Conservation (phyloP, 1,284 basidiomycete species). For the Paramarasmius palmivorus region DNA sequence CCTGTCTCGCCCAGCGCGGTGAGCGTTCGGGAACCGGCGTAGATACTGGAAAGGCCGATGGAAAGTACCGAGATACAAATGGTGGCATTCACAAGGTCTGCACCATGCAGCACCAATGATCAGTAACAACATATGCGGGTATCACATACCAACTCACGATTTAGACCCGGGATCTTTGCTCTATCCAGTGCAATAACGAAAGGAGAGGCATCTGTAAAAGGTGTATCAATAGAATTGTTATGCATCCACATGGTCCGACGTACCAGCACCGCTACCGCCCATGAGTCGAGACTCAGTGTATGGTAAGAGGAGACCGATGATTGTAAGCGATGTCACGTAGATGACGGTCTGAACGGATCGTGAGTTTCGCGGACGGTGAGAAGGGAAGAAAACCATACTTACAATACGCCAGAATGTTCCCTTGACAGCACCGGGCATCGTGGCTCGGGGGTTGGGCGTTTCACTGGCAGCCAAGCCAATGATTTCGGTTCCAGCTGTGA, state of each 20-base stretch:
- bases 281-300: slow-evolving; percentile 49
- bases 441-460: slow-evolving; percentile 56
- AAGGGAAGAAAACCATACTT: slow-evolving; percentile 21
- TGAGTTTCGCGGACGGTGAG: background rate
- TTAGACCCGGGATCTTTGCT: slow-evolving; percentile 59
- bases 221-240: background rate
- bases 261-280: slow-evolving; percentile 32
- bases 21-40: slow-evolving; percentile 65
- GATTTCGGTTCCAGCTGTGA: slow-evolving; percentile 60
- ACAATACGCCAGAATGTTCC: slow-evolving; percentile 48
- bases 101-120: background rate
- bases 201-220: slow-evolving; percentile 40
- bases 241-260: slow-evolving; percentile 1
- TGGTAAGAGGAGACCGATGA: slow-evolving; percentile 50
- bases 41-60: slow-evolving; percentile 70
- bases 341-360: slow-evolving; percentile 34
- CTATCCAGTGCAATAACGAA: slow-evolving; percentile 68
- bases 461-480: slow-evolving; percentile 64
- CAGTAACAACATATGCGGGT: background rate
- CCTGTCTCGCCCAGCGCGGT: slow-evolving; percentile 69
- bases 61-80: slow-evolving; percentile 73
- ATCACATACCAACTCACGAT: slow-evolving; percentile 36
- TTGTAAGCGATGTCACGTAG: slow-evolving; percentile 40
- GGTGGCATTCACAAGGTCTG: slow-evolving; percentile 64
- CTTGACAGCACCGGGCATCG: slow-evolving; percentile 55